Base-by-base conservation (phyloP, 139 green algal genomes). In the Chlorella vulgaris region DNA sequence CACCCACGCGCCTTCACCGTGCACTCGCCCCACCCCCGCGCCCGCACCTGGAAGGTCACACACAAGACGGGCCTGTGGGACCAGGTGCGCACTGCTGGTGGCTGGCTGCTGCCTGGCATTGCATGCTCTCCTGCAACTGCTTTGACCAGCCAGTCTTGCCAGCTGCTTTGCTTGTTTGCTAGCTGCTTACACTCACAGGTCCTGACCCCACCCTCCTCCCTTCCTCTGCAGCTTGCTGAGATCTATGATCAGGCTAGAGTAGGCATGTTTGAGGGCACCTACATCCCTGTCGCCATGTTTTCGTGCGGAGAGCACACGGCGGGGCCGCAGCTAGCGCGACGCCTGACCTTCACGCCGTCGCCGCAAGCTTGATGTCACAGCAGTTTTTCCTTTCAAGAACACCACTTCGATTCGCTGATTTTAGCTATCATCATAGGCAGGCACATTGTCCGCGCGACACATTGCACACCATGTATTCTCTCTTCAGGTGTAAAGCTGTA, bases 1-100 rank as follows among this genome's bases (percentile, higher is more conserved):
- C 88, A 92, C 81, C 88, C 88, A 35, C 69, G 71, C 24, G 86
- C 88, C 29, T 92, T 87, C 68, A 74, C 87, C n/a, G 81, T 92
- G 50, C 88, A 92, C 65, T 83, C 81, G 19, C 88, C 88, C 0
- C 86, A 91, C 86, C 74, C 88, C 29, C 80, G 84, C 35, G 84
- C 84, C 6, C 74, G 84, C 67, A 88, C 80, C 36, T 88, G 84
- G 84, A 86, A 86, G 74, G 80, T 88, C 47, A 88, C 84, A 21
- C 84, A 86, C 75, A 86, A 74, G 39, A 88, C 84, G 19, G 84
- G 84, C 1, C 74, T 88, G 35, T 88, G 84, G 84, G 84, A 88
- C 50, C 80, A 84, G 79, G 68, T 84, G 50, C 26, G 62, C 15
- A 28, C 18, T 65, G 55, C 55, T 29, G 55, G 18, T 28, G 55